Percentiles rank a stretch among this genome's conserved stretches.
These are phyloP conservation scores for Pseudoturritis turrita DNA, from an alignment of 345 rosid genomes.

Conservation along the genomic window DNA sequence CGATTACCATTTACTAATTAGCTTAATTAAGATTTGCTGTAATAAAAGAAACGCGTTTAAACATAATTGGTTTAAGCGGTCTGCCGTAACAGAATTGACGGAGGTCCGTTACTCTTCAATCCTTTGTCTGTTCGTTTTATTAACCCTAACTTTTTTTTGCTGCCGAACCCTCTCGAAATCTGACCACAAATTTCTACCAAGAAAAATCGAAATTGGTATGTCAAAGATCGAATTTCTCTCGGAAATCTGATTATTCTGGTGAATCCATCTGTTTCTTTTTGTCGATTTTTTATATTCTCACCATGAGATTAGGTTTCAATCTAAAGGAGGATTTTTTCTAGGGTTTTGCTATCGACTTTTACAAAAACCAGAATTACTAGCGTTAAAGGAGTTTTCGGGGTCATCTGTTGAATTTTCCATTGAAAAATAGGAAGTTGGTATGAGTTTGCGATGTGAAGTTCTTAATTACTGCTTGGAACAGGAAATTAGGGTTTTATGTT, in stretches of 20 bases:
- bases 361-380: background rate
- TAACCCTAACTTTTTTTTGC: slow-evolving; percentile 19
- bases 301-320: slow-evolving; percentile 1
- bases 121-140: background rate
- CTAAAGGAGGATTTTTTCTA: background rate
- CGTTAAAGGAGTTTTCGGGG: background rate
- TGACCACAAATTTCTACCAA: background rate
- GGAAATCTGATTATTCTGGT: background rate
- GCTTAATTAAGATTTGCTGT: background rate
- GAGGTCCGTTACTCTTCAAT: slow-evolving; percentile 19
- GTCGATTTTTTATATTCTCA: background rate
- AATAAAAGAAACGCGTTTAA: background rate
- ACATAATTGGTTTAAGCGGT: slow-evolving; percentile 7
- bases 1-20: background rate
- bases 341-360: slow-evolving; percentile 9
- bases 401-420: background rate
- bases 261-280: slow-evolving; percentile 4
- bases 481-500: slow-evolving; percentile 12
- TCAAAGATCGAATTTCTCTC: background rate
- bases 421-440: background rate
- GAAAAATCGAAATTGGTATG: background rate
- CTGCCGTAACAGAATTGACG: slow-evolving; percentile 2
- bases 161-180: background rate
- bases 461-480: background rate
- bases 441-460: background rate